Base-by-base conservation (phyloP, 306 rosid species). In the Gastrolobium villosum region DNA sequence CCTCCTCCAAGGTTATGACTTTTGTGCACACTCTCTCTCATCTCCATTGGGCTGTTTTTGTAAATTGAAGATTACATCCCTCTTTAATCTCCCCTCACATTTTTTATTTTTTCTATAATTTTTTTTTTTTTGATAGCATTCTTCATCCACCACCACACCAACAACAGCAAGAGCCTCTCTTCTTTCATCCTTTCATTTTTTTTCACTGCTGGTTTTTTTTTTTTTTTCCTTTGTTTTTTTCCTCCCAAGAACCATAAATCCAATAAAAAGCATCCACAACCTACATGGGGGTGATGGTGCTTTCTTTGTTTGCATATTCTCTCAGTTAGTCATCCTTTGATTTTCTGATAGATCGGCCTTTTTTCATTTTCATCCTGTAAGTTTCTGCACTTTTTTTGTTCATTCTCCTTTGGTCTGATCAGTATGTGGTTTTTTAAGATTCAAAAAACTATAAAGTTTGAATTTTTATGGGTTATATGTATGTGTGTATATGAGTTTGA, bases 41-140 rank as follows among this genome's bases (percentile, higher is more conserved):
- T 78, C 49, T 85, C 69, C 49, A 64, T 8, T 81, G 88, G 88
- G 91, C 68, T 82, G 82, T 89, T 89, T 90, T 80, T 73, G 83
- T 80, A 88, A 88, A 83, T 84, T 85, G 78, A 80, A 84, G 74
- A 81, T 84, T 81, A 82, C 87, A 65, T 73, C 52, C 83, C 87
- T 89, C 87, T 87, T 83, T 72, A 88, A 75, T 80, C 74, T 77
- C 82, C 79, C 83, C 76, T 75, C 76, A 73, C 35, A 66, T 31
- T 45, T 37, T 78, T 35, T 78, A 28, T 49, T 80, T 65, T 65
- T 54, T 26, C 68, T 48, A 48, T 49, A 44, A 10, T 68, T 56
- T 71, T 66, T 77, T 53, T 44, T 49, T 7, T 7, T 41, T 55
- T 80, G 79, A 83, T 84, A 81, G 80, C 92, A 53, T 69, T 83